A percentile compares a stretch with the other conserved stretches of the same genome.
Conservation (phyloP, 768 basidiomycete species). For the Lactarius sp. region DNA sequence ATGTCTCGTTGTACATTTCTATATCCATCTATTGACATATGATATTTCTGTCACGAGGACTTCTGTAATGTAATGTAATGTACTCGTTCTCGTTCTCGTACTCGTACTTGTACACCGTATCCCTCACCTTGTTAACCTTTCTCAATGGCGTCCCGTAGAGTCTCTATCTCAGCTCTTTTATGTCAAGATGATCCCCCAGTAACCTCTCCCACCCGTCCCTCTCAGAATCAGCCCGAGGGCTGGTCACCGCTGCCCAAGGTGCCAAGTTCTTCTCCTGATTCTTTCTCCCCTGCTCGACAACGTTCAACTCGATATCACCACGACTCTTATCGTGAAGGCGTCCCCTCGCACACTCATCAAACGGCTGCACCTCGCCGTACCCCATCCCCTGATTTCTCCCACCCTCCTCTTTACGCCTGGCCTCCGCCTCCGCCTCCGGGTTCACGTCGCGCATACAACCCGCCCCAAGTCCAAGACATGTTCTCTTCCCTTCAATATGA, state of each 20-base stretch:
- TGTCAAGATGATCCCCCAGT: constrained; percentile 40
- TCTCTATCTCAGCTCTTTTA: constrained; percentile 72
- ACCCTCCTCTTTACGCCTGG: constrained; percentile 3
- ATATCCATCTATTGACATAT: constrained; percentile 1
- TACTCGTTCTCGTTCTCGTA: background rate
- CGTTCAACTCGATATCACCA: constrained; percentile 1
- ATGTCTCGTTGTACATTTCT: constrained; percentile 83
- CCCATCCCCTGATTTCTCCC: constrained; percentile 26
- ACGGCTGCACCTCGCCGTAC: constrained; percentile 24
- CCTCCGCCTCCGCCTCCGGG: constrained; percentile 3
- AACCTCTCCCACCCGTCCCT: constrained; percentile 1
- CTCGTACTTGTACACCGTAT: background rate
- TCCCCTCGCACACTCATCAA: constrained; percentile 27
- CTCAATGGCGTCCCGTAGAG: constrained; percentile 59
- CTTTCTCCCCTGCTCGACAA: background rate
- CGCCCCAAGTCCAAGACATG: constrained; percentile 11
- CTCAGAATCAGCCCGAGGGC: background rate
- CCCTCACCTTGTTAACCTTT: background rate
- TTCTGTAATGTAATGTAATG: background rate
- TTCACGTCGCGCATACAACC: constrained; percentile 7
- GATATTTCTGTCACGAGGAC: constrained; percentile 12
- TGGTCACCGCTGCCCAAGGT: constrained; percentile 9
- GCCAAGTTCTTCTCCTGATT: constrained; percentile 7
- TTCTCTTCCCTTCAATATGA: constrained; percentile 6
- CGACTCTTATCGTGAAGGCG: constrained; percentile 21